Evolutionary conservation across 108 stramenopile genomes (phyloP).

Genomic region (Parietichytrium sp.): DNA sequence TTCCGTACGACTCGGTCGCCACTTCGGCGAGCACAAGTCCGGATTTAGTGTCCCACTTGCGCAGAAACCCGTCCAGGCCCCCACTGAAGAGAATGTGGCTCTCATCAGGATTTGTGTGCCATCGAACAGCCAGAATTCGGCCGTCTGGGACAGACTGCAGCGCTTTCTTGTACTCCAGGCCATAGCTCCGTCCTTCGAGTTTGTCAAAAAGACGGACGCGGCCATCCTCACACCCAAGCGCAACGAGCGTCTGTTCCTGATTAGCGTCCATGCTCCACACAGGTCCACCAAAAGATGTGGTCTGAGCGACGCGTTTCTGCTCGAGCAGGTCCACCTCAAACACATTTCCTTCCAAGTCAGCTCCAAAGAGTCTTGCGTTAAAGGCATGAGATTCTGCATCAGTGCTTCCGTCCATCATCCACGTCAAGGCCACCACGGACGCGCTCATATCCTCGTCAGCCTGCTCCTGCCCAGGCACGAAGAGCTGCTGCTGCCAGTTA

Average conservation of each 20-base stretch:
- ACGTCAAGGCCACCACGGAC: too few relatives aligned
- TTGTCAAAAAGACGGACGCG: constrained; percentile 14
- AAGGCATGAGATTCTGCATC: not conserved
- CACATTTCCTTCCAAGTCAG: constrained; percentile 9
- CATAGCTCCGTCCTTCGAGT: not conserved
- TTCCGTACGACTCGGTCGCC: constrained; percentile 28
- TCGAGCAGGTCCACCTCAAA: constrained; percentile 1
- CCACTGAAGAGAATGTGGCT: not conserved
- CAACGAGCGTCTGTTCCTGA: not conserved
- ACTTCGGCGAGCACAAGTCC: not conserved
- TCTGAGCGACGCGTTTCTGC: constrained; percentile 1
- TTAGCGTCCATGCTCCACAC: constrained; percentile 30
- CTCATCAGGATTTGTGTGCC: not conserved
- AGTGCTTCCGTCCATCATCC: not conserved
- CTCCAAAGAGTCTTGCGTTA: not conserved
- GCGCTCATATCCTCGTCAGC: too few relatives aligned
- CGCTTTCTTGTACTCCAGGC: constrained; percentile 9
- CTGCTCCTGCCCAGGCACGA: constrained; percentile 3
- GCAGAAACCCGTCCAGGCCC: constrained; percentile 1
- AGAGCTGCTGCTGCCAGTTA: not conserved
- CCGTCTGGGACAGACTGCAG: not conserved
- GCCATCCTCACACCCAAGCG: constrained; percentile 24
- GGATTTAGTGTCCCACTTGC: constrained; percentile 13
- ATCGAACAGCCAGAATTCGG: not conserved
- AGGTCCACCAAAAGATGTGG: constrained; percentile 23